Base-by-base conservation (phyloP, 768 basidiomycete genomes). In the Xerocomus brunneocitrinus region DNA sequence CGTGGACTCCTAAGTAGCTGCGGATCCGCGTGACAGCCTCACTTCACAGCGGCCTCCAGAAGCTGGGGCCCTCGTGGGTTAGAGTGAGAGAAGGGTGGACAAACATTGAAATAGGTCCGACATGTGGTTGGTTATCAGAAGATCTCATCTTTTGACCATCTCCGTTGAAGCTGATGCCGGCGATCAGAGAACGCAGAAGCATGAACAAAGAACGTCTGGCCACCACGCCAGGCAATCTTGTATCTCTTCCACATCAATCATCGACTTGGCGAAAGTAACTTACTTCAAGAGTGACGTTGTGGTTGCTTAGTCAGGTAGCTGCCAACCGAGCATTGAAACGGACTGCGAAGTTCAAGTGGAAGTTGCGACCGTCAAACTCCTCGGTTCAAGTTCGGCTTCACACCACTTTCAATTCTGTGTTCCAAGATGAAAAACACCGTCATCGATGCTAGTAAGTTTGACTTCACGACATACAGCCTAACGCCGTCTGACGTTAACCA, bases 361-460 rank as follows among this genome's bases (percentile, higher is more conserved):
- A 6, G 14, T 6, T 7, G 38, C 8, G 19, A 13, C 40, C n/a
- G 8, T 39, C 38, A 39, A 19, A 38, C n/a, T 38, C n/a, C n/a
- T 39, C 9, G 22, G 19, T 25, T 4, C 10, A 12, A 41, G 22
- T 22, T 25, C 12, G 9, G 10, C 40, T 24, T 25, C 19, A 9
- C 9, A 19, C 4, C n/a, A 12, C 40, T 41, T 22, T 19, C 24
- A 24, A 24, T 13, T 24, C 40, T 41, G 19, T 41, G 24, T 49
- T 50, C 13, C 22, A 19, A 27, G 31, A 86, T 87, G 85, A 87
- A 84, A 66, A 74, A 85, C 57, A 72, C 73, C 28, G 67, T 85
- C 51, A 76, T 74, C 58, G 82, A 88, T 67, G 85, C 87, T 12
- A 89, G 87, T 87, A 68, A 63, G 84, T 77, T 48, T 30, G 49